phyloP scores from a whole-genome alignment of 2,329 filamentous ascomycete species.

The Sporothrix pallida region DNA sequence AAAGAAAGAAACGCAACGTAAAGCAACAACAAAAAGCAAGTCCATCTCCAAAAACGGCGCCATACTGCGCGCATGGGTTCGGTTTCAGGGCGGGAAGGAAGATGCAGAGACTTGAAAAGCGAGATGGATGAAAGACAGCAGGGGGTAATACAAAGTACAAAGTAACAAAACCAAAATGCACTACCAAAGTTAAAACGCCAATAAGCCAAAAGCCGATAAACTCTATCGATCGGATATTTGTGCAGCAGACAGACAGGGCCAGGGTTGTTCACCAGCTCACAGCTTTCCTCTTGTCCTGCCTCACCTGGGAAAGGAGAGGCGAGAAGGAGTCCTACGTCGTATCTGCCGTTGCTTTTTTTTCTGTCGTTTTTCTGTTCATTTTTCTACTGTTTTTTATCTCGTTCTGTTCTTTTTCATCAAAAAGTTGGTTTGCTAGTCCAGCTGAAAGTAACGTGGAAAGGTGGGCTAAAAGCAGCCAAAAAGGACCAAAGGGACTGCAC shows the following conservation, averaged over 20 bases:
- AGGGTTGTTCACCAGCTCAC: neutral
- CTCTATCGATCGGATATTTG: constrained; percentile 26
- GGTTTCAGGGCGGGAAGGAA: neutral
- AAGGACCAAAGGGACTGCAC: no score
- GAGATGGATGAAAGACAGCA: neutral
- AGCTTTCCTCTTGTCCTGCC: neutral
- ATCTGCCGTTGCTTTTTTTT: neutral
- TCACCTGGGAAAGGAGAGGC: constrained; percentile 19
- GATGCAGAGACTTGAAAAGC: neutral
- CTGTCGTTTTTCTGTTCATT: neutral
- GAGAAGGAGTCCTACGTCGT: constrained; percentile 8
- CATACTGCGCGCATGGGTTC: constrained; percentile 22
- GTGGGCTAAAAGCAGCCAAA: neutral
- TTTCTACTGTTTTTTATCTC: no score
- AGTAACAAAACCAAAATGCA: no score
- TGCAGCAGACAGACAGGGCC: constrained; percentile 3
- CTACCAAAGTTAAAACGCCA: no score
- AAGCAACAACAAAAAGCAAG: neutral
- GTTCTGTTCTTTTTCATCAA: no score
- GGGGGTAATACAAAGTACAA: no score
- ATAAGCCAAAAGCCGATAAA: neutral
- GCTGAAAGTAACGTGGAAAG: constrained; percentile 17
- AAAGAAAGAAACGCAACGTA: neutral
- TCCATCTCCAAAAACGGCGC: constrained; percentile 10
- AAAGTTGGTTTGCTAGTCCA: neutral